Evolutionary conservation across 805 yeast genomes (phyloP), one percentile per base, ranked within the genome.

Genomic region (Isabelozyma heimii): DNA sequence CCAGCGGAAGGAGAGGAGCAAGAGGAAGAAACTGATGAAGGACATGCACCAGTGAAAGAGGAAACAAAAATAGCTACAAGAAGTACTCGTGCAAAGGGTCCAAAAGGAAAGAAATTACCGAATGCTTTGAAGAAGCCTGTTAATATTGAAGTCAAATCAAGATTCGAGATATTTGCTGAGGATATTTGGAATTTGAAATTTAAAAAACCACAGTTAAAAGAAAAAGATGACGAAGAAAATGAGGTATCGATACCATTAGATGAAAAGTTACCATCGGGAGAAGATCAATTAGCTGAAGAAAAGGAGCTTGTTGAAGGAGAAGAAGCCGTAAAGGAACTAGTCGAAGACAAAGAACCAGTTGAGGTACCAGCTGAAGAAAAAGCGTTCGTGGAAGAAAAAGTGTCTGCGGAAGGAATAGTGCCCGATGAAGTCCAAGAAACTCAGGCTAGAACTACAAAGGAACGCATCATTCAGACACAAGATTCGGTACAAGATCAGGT

Each of bases 81-180:
- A 20, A 63, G 80, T 60, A 70, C 69, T 44, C 77, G 92, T 58
- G 85, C 84, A 0, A 83, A 71, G 55, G 94, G 92, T 0, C 95
- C 95, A 42, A 75, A 81, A 52, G 91, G 91, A 0, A 79, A 89
- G 51, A 82, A 81, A 57, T 66, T 86, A 46, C 94, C 94, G 0
- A 76, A 73, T 48, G 65, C 73, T n/a, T 79, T 83, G 10, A 72
- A 75, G 42, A 73, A 75, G 3, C 69, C 77, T 0, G 65, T 71
- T 1, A 60, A 52, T 26, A 61, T 70, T 8, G 72, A 73, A 30
- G 57, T 63, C 28, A 72, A 68, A 38, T 53, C 69, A 1, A 65
- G 69, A 33, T 72, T 72, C 50, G 59, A 61, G 17, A 49, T 73
- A 4, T 62, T 62, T 37, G 62, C 65, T 5, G 61, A 62, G 8